phyloP scores from a whole-genome alignment of 2,329 filamentous ascomycete species.

The Aureobasidium sp. region DNA sequence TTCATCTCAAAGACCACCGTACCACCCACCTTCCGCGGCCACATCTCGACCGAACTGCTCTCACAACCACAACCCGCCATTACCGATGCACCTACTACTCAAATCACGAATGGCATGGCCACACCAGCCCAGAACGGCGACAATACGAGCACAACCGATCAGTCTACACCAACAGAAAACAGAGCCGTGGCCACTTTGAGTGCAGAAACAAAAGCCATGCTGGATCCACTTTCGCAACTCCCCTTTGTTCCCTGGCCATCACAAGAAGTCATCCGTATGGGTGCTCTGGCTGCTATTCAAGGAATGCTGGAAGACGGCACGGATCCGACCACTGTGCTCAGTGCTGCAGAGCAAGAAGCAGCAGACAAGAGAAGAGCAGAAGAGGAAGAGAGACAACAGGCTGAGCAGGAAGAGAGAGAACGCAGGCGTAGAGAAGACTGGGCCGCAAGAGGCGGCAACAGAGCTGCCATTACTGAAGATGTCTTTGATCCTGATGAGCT shows the following conservation, averaged over 20 bases:
- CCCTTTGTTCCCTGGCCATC: conserved; percentile 70
- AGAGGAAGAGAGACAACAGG: conserved; percentile 30
- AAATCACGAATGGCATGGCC: conserved; percentile 25
- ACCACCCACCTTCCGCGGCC: conserved; percentile 47
- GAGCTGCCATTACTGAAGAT: conserved; percentile 16
- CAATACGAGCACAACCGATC: not conserved
- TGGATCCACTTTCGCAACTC: conserved; percentile 48
- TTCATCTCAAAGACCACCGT: conserved; percentile 74
- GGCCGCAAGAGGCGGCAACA: conserved; percentile 15
- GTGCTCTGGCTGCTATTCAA: conserved; percentile 56
- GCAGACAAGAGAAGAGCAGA: conserved; percentile 27
- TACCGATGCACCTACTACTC: conserved; percentile 12
- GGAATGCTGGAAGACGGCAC: conserved; percentile 52
- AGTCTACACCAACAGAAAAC: not conserved
- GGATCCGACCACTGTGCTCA: conserved; percentile 45
- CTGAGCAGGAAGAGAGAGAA: conserved; percentile 19
- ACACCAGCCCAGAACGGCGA: conserved; percentile 18
- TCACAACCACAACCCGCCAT: not conserved
- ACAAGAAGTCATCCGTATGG: conserved; percentile 59
- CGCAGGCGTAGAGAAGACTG: conserved; percentile 13
- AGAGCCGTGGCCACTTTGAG: conserved; percentile 22
- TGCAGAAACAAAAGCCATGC: conserved; percentile 28
- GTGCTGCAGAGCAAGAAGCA: conserved; percentile 31
- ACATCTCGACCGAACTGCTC: not conserved
- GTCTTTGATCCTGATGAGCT: conserved; percentile 28